Percentiles rank a stretch among this genome's conserved stretches.
Conservation (phyloP, 1,284 basidiomycete genomes). For the Coniophora puteana region DNA sequence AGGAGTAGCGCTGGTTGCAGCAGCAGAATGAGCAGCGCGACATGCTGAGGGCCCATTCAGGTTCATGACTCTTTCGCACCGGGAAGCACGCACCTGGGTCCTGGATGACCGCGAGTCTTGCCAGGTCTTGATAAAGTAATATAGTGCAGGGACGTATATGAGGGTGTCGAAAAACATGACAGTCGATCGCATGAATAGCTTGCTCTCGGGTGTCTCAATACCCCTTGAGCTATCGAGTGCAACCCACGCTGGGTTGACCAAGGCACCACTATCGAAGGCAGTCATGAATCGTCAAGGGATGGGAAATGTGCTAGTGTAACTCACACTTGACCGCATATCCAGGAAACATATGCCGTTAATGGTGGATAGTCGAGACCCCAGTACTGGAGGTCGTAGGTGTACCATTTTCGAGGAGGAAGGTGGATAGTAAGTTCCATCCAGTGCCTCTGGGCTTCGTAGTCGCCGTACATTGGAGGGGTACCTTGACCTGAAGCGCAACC, state of each 20-base stretch:
- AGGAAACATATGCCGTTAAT: slow-evolving; percentile 84
- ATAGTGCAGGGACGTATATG: slow-evolving; percentile 73
- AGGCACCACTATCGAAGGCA: slow-evolving; percentile 47
- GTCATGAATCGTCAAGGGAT: slow-evolving; percentile 10
- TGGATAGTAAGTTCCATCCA: slow-evolving; percentile 91
- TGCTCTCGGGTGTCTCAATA: slow-evolving; percentile 63
- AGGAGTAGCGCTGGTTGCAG: slow-evolving; percentile 83
- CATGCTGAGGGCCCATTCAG: slow-evolving; percentile 43
- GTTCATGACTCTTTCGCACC: not conserved
- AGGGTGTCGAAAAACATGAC: slow-evolving; percentile 71
- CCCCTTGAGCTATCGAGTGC: slow-evolving; percentile 75
- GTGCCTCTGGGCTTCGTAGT: slow-evolving; percentile 92
- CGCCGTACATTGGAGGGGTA: slow-evolving; percentile 82
- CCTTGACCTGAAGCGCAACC: slow-evolving; percentile 48
- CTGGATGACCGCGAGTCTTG: slow-evolving; percentile 61
- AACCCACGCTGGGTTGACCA: slow-evolving; percentile 73
- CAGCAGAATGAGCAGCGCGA: slow-evolving; percentile 70
- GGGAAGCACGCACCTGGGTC: slow-evolving; percentile 54
- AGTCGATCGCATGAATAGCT: slow-evolving; percentile 77
- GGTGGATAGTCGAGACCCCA: slow-evolving; percentile 96
- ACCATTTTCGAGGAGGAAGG: slow-evolving; percentile 76
- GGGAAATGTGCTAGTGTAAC: slow-evolving; percentile 20
- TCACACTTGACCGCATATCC: slow-evolving; percentile 69
- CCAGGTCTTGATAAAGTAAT: slow-evolving; percentile 62
- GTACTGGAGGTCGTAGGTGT: slow-evolving; percentile 81